A percentile compares a stretch with the other conserved stretches of the same genome.
These are phyloP conservation scores for Linnemannia elongata DNA, from an alignment of 192 early-diverging fungal species.

Conservation along the genomic window DNA sequence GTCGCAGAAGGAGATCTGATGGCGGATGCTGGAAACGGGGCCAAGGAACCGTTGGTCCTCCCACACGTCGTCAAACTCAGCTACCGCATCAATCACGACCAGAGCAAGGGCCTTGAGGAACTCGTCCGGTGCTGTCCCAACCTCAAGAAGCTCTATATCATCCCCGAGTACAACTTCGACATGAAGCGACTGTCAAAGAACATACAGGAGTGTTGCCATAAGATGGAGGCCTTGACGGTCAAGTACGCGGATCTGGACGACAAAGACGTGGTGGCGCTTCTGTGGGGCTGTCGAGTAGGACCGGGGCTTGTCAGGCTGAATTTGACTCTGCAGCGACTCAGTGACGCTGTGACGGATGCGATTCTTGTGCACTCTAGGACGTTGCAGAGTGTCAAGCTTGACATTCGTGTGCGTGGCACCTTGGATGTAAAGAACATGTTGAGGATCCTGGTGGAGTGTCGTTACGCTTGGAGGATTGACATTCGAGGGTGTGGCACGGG, in stretches of 20 bases:
- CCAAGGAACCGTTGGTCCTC: background rate
- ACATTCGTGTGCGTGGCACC: background rate
- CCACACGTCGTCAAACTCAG: background rate
- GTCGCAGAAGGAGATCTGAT: background rate
- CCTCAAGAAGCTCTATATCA: conserved; percentile 3
- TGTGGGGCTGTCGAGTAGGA: background rate
- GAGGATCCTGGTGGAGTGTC: background rate
- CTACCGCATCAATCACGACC: conserved; percentile 5
- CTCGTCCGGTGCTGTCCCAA: conserved; percentile 1
- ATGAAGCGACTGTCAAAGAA: background rate
- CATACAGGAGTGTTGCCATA: background rate
- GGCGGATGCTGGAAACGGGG: background rate
- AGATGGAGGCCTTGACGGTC: background rate
- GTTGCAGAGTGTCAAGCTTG: background rate
- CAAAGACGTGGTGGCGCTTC: background rate
- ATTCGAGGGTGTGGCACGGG: background rate
- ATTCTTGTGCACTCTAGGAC: background rate
- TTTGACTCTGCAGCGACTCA: background rate
- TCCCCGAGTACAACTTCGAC: background rate
- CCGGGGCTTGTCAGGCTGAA: background rate
- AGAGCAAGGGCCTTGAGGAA: conserved; percentile 5
- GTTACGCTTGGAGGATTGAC: background rate
- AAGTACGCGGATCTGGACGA: background rate
- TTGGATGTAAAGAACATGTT: background rate
- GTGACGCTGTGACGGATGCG: background rate